Percentiles rank a stretch among this genome's conserved stretches.
phyloP scores from a whole-genome alignment of 2,329 filamentous ascomycete genomes.

The Exophiala lecanii-corni region DNA sequence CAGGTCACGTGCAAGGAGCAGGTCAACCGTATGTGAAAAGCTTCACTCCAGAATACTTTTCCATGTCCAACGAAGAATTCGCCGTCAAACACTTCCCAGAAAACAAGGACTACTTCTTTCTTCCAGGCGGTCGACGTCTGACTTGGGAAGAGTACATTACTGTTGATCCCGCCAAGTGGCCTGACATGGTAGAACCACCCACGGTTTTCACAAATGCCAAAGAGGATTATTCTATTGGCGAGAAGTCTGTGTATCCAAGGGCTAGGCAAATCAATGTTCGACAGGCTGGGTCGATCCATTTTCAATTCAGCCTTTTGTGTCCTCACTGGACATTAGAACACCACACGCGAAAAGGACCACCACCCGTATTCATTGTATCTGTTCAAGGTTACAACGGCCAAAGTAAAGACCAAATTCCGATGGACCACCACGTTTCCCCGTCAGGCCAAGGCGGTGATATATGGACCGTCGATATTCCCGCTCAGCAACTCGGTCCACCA shows the following conservation, averaged over 20 bases:
- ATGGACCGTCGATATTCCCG: slow-evolving; percentile 73
- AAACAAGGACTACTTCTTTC: slow-evolving; percentile 66
- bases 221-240: slow-evolving; percentile 49
- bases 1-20: slow-evolving; percentile 59
- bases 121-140: slow-evolving; percentile 62
- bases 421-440: slow-evolving; percentile 48
- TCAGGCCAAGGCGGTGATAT: slow-evolving; percentile 64
- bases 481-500: slow-evolving; percentile 60
- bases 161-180: slow-evolving; percentile 49
- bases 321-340: slow-evolving; percentile 72
- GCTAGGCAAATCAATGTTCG: slow-evolving; percentile 57
- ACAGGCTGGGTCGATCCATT: slow-evolving; percentile 58
- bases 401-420: slow-evolving; percentile 63
- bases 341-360: slow-evolving; percentile 59
- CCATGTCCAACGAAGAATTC: slow-evolving; percentile 71
- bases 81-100: slow-evolving; percentile 73
- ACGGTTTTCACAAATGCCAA: slow-evolving; percentile 45
- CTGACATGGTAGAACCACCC: slow-evolving; percentile 39
- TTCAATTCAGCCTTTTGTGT: slow-evolving; percentile 75
- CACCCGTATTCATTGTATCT: slow-evolving; percentile 65
- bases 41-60: slow-evolving; percentile 62
- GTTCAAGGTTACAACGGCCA: slow-evolving; percentile 63
- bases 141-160: slow-evolving; percentile 80
- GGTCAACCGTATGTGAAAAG: slow-evolving; percentile 58
- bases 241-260: slow-evolving; percentile 58